Base-by-base conservation (phyloP, 2,329 filamentous ascomycete genomes). In the Didymella keratinophila region DNA sequence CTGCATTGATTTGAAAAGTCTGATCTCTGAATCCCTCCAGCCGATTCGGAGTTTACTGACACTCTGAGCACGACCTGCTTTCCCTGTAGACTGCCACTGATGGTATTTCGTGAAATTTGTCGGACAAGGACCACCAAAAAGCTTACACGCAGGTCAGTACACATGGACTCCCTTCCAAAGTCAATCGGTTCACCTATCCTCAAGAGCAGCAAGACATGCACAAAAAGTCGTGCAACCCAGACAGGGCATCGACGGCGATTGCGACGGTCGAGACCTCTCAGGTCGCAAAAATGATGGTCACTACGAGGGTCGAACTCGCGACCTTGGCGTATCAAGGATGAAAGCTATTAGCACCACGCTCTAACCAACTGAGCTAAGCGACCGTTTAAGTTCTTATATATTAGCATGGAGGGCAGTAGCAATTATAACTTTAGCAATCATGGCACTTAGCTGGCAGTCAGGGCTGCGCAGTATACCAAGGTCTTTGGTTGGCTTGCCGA, bases 321-420 rank as follows among this genome's bases (percentile, higher is more conserved):
- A 64, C 62, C 62, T 65, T 65, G 60, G 57, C 58, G 62, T 61
- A 60, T 54, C 56, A 55, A 54, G 51, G 51, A 50, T 53, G 49
- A 51, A 51, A 55, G 37, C 56, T 59, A 65, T 65, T 65, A 65
- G 62, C 62, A 65, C 62, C 62, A 65, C 62, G 62, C 62, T 65
- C 62, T 65, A 65, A 65, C 62, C 62, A 65, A 65, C 62, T 65
- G 62, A 65, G 62, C 62, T 63, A 65, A 65, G 60, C 62, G 62
- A 65, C 62, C 62, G n/a, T 11, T 14, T 47, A 10, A 58, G 12
- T 63, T 56, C 20, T 44, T 49, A 12, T 18, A 44, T 62, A 36
- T 11, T 49, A 36, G 14, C 23, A 20, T 28, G 2, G 0, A 3
- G 2, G 10, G 3, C 1, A 12, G n/a, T 0, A 11, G 4, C 1